These are phyloP conservation scores for Huntiella moniliformis DNA, from an alignment of 2,329 filamentous ascomycete genomes.

Conservation along the genomic window DNA sequence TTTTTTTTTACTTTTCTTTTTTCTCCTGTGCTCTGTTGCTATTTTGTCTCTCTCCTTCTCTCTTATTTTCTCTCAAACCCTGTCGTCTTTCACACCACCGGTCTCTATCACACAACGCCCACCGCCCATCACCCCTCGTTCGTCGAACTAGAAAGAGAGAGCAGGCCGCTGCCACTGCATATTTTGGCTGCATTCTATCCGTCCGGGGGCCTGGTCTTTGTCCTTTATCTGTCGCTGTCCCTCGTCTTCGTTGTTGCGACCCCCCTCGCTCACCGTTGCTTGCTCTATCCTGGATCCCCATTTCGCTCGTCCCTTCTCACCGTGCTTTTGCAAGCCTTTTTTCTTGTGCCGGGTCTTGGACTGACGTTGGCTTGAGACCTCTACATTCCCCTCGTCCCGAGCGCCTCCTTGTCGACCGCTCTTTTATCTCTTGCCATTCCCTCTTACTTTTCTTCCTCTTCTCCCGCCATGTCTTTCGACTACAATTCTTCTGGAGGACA, in stretches of 20 bases:
- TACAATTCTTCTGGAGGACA: conserved; percentile 8
- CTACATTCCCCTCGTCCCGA: conserved; percentile 3
- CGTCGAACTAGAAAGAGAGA: too few species aligned
- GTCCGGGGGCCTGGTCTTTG: background rate
- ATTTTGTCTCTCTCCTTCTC: background rate
- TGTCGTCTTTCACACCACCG: too few species aligned
- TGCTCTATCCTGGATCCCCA: conserved; percentile 1
- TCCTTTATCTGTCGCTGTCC: background rate
- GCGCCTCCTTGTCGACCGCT: conserved; percentile 6
- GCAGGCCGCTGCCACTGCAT: background rate
- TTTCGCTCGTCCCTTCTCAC: conserved; percentile 3
- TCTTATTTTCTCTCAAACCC: too few species aligned
- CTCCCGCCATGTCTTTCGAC: conserved; percentile 11
- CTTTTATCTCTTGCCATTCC: conserved; percentile 4
- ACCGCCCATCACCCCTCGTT: background rate
- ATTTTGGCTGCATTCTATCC: conserved; percentile 1
- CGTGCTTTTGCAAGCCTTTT: conserved; percentile 3
- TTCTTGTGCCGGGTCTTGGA: conserved; percentile 4
- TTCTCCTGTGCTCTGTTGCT: background rate
- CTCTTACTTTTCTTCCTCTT: conserved; percentile 8
- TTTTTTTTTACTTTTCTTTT: background rate
- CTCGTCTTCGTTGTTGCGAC: background rate
- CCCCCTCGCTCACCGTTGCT: conserved; percentile 3
- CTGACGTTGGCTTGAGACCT: conserved; percentile 9
- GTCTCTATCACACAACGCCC: background rate